Base-by-base conservation (phyloP, 2,329 filamentous ascomycete genomes). In the Phialophora tarda region DNA sequence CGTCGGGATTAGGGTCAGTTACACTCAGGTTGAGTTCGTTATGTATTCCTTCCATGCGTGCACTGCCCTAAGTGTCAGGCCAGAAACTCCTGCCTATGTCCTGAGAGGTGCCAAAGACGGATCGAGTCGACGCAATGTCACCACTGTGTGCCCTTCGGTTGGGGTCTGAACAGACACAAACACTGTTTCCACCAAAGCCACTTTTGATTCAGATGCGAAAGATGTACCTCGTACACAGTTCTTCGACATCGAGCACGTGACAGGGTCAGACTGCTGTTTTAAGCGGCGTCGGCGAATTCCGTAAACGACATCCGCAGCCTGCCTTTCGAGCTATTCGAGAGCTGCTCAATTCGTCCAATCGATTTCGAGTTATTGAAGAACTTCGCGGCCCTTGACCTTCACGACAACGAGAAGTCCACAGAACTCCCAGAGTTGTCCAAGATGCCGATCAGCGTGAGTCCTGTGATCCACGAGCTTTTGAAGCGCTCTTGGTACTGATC, bases 361-460 rank as follows among this genome's bases (percentile, higher is more conserved):
- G 48, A 53, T 28, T 53, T 28, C 48, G 23, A 53, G 17, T 28
- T 8, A 28, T 3, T 14, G 48, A 24, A 53, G 21, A 51, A 53
- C 48, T 53, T 53, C 48, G 11, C 6, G 1, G 48, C 26, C 21
- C 48, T 24, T 8, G 14, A 28, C 24, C 24, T 34, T 10, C 28
- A 55, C 53, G 12, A 55, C 53, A 34, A 17, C 28, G 7, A 17
- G 11, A 30, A 28, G 17, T 34, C 53, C 48, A 26, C 6, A 24
- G 4, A 55, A 11, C 2, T 30, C 24, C 23, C 14, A 55, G n/a
- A 55, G 26, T 28, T 14, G n/a, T 41, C 50, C 59, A 70, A 64
- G 59, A 70, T 70, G 68, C 63, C 68, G 44, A 21, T 64, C 74
- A 82, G 82, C 72, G 85, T 90, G 82, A 80, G 84, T 78, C 62